Conservation (phyloP, 1,284 basidiomycete genomes). For the Wallemia mellicola region DNA sequence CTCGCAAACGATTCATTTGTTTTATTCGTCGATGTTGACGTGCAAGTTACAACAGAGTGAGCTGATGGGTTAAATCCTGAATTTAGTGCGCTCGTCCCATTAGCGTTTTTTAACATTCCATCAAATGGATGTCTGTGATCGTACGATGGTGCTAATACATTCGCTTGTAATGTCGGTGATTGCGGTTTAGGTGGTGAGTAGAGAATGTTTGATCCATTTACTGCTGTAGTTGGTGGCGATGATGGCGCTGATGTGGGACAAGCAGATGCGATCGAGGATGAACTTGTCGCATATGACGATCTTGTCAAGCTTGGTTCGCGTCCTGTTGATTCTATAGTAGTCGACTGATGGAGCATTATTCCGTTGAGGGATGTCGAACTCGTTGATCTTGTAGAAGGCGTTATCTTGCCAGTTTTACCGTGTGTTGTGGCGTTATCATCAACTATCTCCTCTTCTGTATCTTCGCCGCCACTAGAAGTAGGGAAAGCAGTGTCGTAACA, state of each 20-base stretch:
- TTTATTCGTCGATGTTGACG: neutral
- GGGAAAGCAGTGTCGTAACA: slow-evolving; percentile 55
- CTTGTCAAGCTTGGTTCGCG: neutral
- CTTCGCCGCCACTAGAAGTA: slow-evolving; percentile 14
- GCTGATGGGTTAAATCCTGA: neutral
- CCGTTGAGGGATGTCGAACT: neutral
- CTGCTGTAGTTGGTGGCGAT: neutral
- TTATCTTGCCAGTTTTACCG: neutral
- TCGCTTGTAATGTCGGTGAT: neutral
- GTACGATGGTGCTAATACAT: too few species aligned
- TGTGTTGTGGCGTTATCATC: slow-evolving; percentile 1
- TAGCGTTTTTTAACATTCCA: neutral
- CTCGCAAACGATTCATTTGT: neutral
- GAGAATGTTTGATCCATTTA: neutral
- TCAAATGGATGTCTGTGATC: neutral
- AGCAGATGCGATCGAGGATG: neutral
- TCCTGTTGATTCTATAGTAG: neutral
- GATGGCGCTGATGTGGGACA: neutral
- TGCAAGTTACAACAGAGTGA: neutral
- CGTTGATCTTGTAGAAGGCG: neutral
- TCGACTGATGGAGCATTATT: neutral
- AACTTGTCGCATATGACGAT: neutral
- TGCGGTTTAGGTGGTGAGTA: neutral
- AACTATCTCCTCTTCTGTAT: neutral
- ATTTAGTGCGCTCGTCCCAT: neutral